Evolutionary conservation across 176 grass and related monocot genomes (phyloP).

Genomic region (Musa schizocarpa): DNA sequence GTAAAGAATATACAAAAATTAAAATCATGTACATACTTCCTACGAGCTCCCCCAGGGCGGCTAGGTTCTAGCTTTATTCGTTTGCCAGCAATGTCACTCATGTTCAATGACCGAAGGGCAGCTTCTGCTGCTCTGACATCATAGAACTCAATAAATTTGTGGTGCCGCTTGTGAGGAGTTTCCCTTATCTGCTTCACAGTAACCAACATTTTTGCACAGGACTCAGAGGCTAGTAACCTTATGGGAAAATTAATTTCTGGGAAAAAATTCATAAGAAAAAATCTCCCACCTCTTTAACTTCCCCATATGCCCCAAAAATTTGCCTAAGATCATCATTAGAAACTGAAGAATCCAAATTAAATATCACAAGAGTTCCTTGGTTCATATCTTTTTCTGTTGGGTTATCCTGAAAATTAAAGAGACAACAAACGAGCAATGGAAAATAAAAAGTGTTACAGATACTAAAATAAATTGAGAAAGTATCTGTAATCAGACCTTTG

Average conservation of each 20-base stretch:
- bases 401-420: constrained; percentile 1
- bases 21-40: neutral
- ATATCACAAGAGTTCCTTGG: constrained; percentile 15
- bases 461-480: neutral
- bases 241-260: neutral
- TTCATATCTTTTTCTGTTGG: constrained; percentile 18
- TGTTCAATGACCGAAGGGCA: constrained; percentile 13
- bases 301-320: constrained; percentile 16
- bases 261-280: neutral
- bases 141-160: constrained; percentile 21
- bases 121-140: constrained; percentile 21
- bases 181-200: constrained; percentile 13
- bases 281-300: constrained; percentile 9
- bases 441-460: neutral
- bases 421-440: neutral
- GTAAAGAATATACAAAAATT: neutral
- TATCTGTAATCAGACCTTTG: constrained; percentile 8
- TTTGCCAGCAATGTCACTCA: constrained; percentile 20
- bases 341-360: constrained; percentile 19
- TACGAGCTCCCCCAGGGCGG: constrained; percentile 11
- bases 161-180: constrained; percentile 12
- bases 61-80: constrained; percentile 14
- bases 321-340: constrained; percentile 8
- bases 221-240: neutral
- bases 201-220: neutral